A percentile compares a stretch with the other conserved stretches of the same genome.
Evolutionary conservation across 1,284 basidiomycete genomes (phyloP).

Genomic region (Leccinum insigne): DNA sequence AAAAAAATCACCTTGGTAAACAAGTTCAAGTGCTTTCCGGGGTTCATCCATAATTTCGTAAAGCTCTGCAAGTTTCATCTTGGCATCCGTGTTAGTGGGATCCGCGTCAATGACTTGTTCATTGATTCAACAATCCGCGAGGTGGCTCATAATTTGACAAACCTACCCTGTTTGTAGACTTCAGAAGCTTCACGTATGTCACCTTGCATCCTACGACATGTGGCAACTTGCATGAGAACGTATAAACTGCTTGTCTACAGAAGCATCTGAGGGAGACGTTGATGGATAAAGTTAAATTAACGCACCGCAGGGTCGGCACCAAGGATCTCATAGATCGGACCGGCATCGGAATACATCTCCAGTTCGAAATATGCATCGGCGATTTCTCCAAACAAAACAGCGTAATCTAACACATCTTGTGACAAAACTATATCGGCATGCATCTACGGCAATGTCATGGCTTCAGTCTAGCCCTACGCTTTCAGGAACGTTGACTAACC

Average conservation of each 20-base stretch:
- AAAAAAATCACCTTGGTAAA: constrained; percentile 69
- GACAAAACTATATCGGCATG: constrained; percentile 74
- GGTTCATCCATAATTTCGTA: constrained; percentile 84
- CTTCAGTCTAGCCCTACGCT: background rate
- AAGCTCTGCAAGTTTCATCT: constrained; percentile 88
- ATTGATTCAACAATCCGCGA: constrained; percentile 2
- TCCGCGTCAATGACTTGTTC: constrained; percentile 69
- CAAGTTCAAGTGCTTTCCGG: constrained; percentile 80
- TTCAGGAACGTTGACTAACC: constrained; percentile 1
- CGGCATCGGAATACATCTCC: constrained; percentile 41
- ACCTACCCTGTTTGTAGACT: constrained; percentile 78
- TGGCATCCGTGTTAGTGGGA: constrained; percentile 76
- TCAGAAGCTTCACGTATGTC: constrained; percentile 77
- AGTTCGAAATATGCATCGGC: constrained; percentile 83
- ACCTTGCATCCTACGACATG: constrained; percentile 54
- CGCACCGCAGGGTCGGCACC: constrained; percentile 22
- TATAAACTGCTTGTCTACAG: constrained; percentile 22
- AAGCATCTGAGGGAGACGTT: background rate
- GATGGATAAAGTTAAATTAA: background rate
- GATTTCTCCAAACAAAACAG: constrained; percentile 78
- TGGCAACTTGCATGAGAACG: constrained; percentile 26
- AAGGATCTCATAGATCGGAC: constrained; percentile 22
- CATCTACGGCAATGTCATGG: constrained; percentile 28
- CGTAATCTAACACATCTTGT: constrained; percentile 75
- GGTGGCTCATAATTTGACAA: background rate